Base-by-base conservation (phyloP, 2,329 filamentous ascomycete genomes). In the Colletotrichum zoysiae region DNA sequence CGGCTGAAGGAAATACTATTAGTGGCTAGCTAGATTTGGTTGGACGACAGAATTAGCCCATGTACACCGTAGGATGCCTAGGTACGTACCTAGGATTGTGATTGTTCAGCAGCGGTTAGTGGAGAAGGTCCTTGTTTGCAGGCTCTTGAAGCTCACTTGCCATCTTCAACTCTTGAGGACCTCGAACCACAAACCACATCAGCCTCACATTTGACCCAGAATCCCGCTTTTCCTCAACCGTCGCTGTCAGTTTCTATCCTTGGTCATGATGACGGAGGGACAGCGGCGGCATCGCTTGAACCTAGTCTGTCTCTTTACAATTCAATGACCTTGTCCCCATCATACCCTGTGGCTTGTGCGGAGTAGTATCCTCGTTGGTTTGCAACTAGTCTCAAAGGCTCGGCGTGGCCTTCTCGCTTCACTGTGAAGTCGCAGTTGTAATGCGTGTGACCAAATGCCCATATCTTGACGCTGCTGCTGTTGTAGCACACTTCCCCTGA, bases 391-490 rank as follows among this genome's bases (percentile, higher is more conserved):
- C 83, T 77, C 66, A 82, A 78, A 5, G 75, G 75, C 4, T n/a
- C 59, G 0, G 51, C 67, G 12, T 65, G 75, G 0, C 69, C 75
- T n/a, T 16, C 50, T 7, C 74, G 65, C 18, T 77, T 76, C 3
- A 80, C 78, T 5, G 67, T 35, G 64, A 82, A 85, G 62, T 81
- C 78, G 74, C 80, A 84, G 73, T 83, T 84, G 73, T 78, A 85
- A 76, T 86, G 85, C 16, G 84, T 86, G 74, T 87, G 84, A 2
- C 85, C 84, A 77, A 85, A 86, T 2, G 81, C 84, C 85, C 84
- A 86, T 3, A 84, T 30, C 46, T 76, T 78, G 5, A 86, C 84
- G 5, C 70, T 77, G 0, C 68, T 70, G 65, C 76, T 80, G 42
- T 65, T 78, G 81, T 81, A 86, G 65, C 84, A 85, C 16, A 67